phyloP scores from a whole-genome alignment of 257 asterid genomes.

The Nicotiana attenuata region DNA sequence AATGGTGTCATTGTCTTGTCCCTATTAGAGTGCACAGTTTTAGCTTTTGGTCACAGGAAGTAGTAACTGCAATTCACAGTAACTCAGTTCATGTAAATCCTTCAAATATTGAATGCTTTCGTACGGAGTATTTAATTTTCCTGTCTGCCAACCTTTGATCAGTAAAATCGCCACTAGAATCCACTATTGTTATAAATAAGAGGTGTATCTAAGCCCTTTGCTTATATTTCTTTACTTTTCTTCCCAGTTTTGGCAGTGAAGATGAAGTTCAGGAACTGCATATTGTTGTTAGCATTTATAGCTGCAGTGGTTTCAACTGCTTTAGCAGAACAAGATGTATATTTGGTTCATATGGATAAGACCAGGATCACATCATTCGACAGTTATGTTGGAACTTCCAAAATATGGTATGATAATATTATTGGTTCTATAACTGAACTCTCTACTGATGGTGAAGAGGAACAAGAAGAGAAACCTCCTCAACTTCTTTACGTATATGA shows the following conservation, averaged over 20 bases:
- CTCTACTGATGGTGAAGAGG: constrained; percentile 14
- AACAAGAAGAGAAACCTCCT: constrained; percentile 23
- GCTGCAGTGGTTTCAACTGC: constrained; percentile 17
- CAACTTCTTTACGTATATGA: constrained; percentile 53
- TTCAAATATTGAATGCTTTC: background rate
- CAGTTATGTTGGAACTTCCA: constrained; percentile 32
- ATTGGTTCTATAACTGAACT: constrained; percentile 29
- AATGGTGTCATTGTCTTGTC: background rate
- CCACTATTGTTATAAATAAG: background rate
- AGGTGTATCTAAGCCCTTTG: background rate
- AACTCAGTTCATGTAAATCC: background rate
- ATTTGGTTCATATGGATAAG: constrained; percentile 60
- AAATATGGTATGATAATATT: constrained; percentile 51
- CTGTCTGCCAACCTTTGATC: background rate
- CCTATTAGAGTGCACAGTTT: background rate
- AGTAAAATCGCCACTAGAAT: background rate
- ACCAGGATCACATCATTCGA: constrained; percentile 38
- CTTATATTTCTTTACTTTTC: background rate
- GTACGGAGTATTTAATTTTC: background rate
- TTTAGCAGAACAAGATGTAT: constrained; percentile 32
- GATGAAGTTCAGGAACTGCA: constrained; percentile 25
- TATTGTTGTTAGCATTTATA: constrained; percentile 24
- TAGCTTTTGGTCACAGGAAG: background rate
- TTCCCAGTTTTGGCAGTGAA: background rate
- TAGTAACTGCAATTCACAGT: background rate